These are phyloP conservation scores for Phytophthora rubi DNA, from an alignment of 352 stramenopile species.

Conservation along the genomic window DNA sequence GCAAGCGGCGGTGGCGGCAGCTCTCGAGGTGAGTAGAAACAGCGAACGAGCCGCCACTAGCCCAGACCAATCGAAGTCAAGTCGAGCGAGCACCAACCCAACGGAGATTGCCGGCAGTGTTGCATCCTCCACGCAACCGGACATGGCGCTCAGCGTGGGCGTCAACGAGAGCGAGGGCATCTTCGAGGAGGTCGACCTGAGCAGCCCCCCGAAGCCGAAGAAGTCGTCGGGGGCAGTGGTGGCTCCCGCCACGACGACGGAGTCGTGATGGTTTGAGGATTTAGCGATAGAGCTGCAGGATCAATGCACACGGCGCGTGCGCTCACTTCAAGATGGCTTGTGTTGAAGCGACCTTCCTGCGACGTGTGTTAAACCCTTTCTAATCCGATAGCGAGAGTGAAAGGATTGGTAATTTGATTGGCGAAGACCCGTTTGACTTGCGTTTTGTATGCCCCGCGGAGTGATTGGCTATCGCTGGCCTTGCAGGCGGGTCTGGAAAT, in stretches of 20 bases:
- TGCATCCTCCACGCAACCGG: background rate
- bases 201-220: slow-evolving; percentile 19
- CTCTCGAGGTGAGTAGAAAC: slow-evolving; percentile 19
- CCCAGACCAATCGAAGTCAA: background rate
- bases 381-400: slow-evolving; percentile 17
- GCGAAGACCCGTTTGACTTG: slow-evolving; percentile 35
- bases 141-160: slow-evolving; percentile 21
- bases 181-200: slow-evolving; percentile 47
- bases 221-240: slow-evolving; percentile 11
- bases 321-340: background rate
- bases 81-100: slow-evolving; percentile 7
- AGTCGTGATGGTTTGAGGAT: background rate
- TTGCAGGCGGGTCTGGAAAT: slow-evolving; percentile 30
- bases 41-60: slow-evolving; percentile 3
- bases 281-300: background rate
- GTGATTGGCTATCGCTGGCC: slow-evolving; percentile 85
- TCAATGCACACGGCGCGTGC: background rate
- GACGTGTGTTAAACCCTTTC: slow-evolving; percentile 34
- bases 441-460: slow-evolving; percentile 62
- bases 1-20: slow-evolving; percentile 14
- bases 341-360: slow-evolving; percentile 15
- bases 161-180: slow-evolving; percentile 66
- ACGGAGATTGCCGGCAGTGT: slow-evolving; percentile 8
- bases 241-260: slow-evolving; percentile 6
- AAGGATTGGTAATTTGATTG: slow-evolving; percentile 42